Percentiles rank a stretch among this genome's conserved stretches.
Evolutionary conservation across 2,329 filamentous ascomycete genomes (phyloP).

Genomic region (Fusarium clavum): DNA sequence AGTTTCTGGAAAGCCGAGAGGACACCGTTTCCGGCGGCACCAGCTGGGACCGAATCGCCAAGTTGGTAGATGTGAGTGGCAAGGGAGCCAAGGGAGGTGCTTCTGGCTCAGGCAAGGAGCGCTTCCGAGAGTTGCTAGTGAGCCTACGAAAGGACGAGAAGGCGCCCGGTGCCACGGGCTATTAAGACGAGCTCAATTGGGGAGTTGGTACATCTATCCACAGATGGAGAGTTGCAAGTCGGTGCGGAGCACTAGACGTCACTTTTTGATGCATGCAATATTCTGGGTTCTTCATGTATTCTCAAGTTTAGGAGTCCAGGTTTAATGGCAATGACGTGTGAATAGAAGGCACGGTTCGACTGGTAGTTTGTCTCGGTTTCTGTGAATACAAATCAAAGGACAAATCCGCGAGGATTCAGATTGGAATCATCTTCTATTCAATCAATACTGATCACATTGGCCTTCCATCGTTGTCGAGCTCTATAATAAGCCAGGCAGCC

Average conservation of each 20-base stretch:
- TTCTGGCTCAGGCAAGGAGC: constrained; percentile 91
- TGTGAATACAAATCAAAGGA: constrained; percentile 9
- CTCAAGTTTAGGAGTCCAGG: constrained; percentile 49
- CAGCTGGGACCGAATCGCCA: constrained; percentile 98
- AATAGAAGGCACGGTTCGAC: constrained; percentile 42
- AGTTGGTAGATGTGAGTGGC: constrained; percentile 95
- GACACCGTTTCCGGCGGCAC: constrained; percentile 95
- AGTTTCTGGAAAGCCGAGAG: constrained; percentile 89
- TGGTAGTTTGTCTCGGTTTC: not conserved
- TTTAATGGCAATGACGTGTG: constrained; percentile 49
- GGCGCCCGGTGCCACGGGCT: constrained; percentile 74
- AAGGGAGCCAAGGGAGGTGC: constrained; percentile 90
- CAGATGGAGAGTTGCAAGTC: constrained; percentile 25
- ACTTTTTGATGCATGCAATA: constrained; percentile 40
- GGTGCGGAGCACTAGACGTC: constrained; percentile 38
- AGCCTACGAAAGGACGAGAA: constrained; percentile 95
- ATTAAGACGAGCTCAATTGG: constrained; percentile 54
- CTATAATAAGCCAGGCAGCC: constrained; percentile 18
- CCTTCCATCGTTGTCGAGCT: constrained; percentile 25
- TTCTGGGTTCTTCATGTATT: constrained; percentile 47
- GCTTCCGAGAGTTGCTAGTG: constrained; percentile 90
- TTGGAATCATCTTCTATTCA: constrained; percentile 42
- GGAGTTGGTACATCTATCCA: constrained; percentile 16
- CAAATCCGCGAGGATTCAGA: constrained; percentile 30
- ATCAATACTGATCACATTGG: constrained; percentile 42